phyloP scores from a whole-genome alignment of 176 grass and related monocot genomes.

The Melocanna baccifera region DNA sequence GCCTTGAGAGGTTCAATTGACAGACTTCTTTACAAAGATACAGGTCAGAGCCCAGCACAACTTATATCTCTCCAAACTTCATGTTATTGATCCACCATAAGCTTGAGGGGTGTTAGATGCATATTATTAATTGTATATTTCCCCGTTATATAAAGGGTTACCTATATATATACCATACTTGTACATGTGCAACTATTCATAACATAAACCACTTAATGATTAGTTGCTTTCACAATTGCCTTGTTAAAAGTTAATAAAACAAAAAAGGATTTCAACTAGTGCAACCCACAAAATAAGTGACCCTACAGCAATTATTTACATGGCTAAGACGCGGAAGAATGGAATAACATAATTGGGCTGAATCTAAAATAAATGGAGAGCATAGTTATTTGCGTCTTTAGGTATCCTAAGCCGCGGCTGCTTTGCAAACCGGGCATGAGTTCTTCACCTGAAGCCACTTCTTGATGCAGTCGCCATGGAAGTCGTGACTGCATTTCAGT shows the following conservation, averaged over 20 bases:
- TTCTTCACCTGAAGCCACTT: conserved; percentile 90
- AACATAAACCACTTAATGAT: background rate
- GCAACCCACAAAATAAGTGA: conserved; percentile 13
- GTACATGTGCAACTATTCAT: too few relatives aligned
- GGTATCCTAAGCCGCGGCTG: conserved; percentile 47
- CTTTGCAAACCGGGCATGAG: conserved; percentile 84
- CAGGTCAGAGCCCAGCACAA: too few relatives aligned
- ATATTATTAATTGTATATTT: too few relatives aligned
- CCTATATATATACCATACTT: too few relatives aligned
- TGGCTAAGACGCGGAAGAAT: conserved; percentile 33
- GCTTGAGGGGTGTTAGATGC: too few relatives aligned
- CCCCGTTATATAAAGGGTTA: too few relatives aligned
- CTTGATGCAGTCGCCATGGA: conserved; percentile 73
- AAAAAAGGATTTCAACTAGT: background rate
- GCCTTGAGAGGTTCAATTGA: too few relatives aligned
- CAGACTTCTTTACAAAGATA: too few relatives aligned
- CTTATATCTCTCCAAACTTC: too few relatives aligned
- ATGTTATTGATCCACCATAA: too few relatives aligned
- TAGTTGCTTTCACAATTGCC: background rate
- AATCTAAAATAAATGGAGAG: conserved; percentile 42
- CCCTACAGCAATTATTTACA: conserved; percentile 42
- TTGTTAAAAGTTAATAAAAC: conserved; percentile 28
- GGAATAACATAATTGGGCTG: conserved; percentile 11
- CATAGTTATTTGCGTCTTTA: conserved; percentile 11
- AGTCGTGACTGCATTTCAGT: conserved; percentile 72